A percentile compares a stretch with the other conserved stretches of the same genome.
Conservation (phyloP, 768 basidiomycete genomes). For the Leccinum pellstonianum region DNA sequence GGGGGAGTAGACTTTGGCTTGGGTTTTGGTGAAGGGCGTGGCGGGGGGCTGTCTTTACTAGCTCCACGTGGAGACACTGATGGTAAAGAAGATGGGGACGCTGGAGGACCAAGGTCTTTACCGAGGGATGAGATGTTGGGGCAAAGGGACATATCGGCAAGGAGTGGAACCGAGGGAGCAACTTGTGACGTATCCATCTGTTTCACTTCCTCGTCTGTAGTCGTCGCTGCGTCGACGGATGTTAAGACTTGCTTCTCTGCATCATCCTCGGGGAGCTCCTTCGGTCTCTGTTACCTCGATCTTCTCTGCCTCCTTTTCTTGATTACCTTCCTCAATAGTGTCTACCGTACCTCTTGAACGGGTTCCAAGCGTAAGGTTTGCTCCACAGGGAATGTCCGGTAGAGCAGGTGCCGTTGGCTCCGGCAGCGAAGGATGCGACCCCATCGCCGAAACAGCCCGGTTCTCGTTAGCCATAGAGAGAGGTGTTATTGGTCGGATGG, state of each 20-base stretch:
- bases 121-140: constrained; percentile 12
- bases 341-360: constrained; percentile 6
- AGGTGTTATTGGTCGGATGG: constrained; percentile 2
- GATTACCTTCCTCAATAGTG: constrained; percentile 12
- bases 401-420: constrained; percentile 11
- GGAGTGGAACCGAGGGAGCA: constrained; percentile 6
- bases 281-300: not conserved
- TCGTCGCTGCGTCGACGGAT: not conserved
- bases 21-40: constrained; percentile 24
- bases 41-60: constrained; percentile 20
- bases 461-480: not conserved
- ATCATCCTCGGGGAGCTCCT: not conserved
- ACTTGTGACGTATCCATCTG: not conserved
- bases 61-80: constrained; percentile 5
- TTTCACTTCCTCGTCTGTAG: not conserved
- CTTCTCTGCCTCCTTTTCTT: constrained; percentile 8
- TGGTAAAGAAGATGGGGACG: not conserved
- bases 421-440: constrained; percentile 5
- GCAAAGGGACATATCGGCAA: constrained; percentile 14
- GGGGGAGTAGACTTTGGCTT: constrained; percentile 20
- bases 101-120: constrained; percentile 12
- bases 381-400: constrained; percentile 20
- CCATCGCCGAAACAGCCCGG: not conserved
- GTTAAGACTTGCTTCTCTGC: not conserved
- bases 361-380: constrained; percentile 19